Evolutionary conservation across 2,329 filamentous ascomycete genomes (phyloP).

Genomic region (Phialemoniopsis sp.): DNA sequence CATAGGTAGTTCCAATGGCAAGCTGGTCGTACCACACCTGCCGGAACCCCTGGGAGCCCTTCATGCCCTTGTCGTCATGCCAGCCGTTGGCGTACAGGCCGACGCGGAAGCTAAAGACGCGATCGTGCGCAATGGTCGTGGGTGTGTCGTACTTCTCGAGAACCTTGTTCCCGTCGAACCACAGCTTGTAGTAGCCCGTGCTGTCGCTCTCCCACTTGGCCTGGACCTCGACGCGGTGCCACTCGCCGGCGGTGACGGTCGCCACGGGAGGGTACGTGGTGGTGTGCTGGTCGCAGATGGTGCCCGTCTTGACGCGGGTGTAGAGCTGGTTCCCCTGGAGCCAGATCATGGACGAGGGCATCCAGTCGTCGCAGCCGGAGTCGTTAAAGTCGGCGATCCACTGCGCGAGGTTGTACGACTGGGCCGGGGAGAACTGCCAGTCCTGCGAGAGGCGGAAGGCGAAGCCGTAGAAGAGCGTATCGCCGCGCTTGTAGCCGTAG

Average conservation of each 20-base stretch:
- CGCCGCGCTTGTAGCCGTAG: conserved; percentile 37
- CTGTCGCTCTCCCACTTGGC: conserved; percentile 37
- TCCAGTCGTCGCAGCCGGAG: conserved; percentile 39
- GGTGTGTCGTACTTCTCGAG: conserved; percentile 29
- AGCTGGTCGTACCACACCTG: conserved; percentile 48
- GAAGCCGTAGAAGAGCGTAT: conserved; percentile 45
- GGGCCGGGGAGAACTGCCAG: conserved; percentile 39
- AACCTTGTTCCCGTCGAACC: conserved; percentile 40
- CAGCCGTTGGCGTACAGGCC: conserved; percentile 47
- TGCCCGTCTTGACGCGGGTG: conserved; percentile 34
- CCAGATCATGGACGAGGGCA: conserved; percentile 45
- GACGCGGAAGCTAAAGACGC: conserved; percentile 38
- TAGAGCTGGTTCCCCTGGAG: conserved; percentile 35
- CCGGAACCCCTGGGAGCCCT: conserved; percentile 34
- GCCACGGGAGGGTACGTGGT: conserved; percentile 22
- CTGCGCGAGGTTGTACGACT: conserved; percentile 43
- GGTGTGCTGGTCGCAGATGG: conserved; percentile 28
- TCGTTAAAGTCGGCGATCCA: conserved; percentile 45
- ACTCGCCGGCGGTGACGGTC: conserved; percentile 34
- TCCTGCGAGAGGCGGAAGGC: conserved; percentile 39
- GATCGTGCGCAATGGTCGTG: conserved; percentile 40
- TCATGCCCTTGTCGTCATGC: conserved; percentile 34
- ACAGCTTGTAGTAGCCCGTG: conserved; percentile 39
- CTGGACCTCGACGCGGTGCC: conserved; percentile 42
- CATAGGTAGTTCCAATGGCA: conserved; percentile 32